Evolutionary conservation across 1,284 basidiomycete species (phyloP).

Genomic region (Tremellales sp.): DNA sequence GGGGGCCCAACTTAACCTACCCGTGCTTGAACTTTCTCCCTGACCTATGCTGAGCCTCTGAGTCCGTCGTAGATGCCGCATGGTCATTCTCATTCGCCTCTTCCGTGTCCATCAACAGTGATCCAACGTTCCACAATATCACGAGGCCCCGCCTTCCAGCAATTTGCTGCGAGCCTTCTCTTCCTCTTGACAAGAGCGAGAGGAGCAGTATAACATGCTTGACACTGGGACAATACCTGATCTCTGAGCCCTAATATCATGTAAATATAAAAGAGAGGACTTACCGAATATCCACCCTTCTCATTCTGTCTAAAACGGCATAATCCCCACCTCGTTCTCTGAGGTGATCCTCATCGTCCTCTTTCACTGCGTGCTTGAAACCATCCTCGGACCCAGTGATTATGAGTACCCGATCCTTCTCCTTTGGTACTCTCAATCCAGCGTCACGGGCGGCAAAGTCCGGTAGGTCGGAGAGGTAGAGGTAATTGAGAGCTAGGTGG

Average conservation of each 20-base stretch:
- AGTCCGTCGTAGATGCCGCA: too few species aligned
- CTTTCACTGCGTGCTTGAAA: slow-evolving; percentile 24
- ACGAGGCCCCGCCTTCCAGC: slow-evolving; percentile 21
- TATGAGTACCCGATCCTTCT: slow-evolving; percentile 25
- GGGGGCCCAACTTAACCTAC: too few species aligned
- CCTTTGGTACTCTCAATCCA: slow-evolving; percentile 1
- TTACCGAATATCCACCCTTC: slow-evolving; percentile 29
- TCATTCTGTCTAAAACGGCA: slow-evolving; percentile 14
- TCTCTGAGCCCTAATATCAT: neutral
- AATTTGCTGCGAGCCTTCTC: slow-evolving; percentile 4
- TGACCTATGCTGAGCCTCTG: too few species aligned
- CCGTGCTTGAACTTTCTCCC: neutral
- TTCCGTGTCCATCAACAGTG: slow-evolving; percentile 23
- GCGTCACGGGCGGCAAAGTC: neutral
- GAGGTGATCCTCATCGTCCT: slow-evolving; percentile 35
- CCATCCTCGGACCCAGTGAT: slow-evolving; percentile 26
- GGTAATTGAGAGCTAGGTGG: slow-evolving; percentile 27
- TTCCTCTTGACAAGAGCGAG: slow-evolving; percentile 15
- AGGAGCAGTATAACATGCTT: slow-evolving; percentile 32
- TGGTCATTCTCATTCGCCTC: slow-evolving; percentile 26
- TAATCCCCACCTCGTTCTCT: slow-evolving; percentile 19
- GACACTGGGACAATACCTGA: slow-evolving; percentile 27
- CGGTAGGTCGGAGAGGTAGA: slow-evolving; percentile 13
- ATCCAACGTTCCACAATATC: slow-evolving; percentile 31
- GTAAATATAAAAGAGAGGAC: neutral